phyloP scores from a whole-genome alignment of 1,139 yeast species.

The Yamadazyma siamensis region DNA sequence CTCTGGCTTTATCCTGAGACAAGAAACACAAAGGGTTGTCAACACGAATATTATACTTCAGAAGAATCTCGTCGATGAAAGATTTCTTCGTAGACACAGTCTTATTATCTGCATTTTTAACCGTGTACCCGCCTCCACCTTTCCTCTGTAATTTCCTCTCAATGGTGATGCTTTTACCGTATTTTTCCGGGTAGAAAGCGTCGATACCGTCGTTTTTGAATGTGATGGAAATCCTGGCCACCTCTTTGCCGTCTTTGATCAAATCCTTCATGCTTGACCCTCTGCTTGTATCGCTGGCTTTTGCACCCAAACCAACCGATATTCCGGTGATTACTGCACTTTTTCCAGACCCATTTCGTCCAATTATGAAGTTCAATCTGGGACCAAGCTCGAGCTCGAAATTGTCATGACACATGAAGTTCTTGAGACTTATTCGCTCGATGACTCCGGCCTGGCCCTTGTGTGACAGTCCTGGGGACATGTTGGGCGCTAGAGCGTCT shows the following conservation, averaged over 20 bases:
- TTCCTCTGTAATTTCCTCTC: constrained; percentile 65
- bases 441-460: constrained; percentile 60
- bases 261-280: constrained; percentile 69
- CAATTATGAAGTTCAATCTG: constrained; percentile 84
- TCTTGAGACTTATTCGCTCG: constrained; percentile 52
- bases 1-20: constrained; percentile 92
- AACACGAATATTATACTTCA: constrained; percentile 71
- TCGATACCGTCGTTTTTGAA: constrained; percentile 63
- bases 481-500: constrained; percentile 2
- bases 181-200: constrained; percentile 61
- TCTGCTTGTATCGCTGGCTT: constrained; percentile 86
- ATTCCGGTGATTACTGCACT: constrained; percentile 91
- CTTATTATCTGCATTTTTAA: constrained; percentile 51
- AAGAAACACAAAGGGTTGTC: constrained; percentile 92
- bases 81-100: constrained; percentile 55
- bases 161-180: constrained; percentile 65
- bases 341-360: constrained; percentile 94
- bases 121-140: constrained; percentile 47
- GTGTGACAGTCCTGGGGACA: constrained; percentile 11
- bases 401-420: constrained; percentile 83
- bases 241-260: constrained; percentile 72
- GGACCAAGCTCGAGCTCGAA: constrained; percentile 79
- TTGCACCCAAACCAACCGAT: constrained; percentile 90
- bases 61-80: constrained; percentile 65
- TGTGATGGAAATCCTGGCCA: constrained; percentile 58